A percentile compares a stretch with the other conserved stretches of the same genome.
phyloP scores from a whole-genome alignment of 768 basidiomycete genomes.

The Pleurotus pulmonarius region DNA sequence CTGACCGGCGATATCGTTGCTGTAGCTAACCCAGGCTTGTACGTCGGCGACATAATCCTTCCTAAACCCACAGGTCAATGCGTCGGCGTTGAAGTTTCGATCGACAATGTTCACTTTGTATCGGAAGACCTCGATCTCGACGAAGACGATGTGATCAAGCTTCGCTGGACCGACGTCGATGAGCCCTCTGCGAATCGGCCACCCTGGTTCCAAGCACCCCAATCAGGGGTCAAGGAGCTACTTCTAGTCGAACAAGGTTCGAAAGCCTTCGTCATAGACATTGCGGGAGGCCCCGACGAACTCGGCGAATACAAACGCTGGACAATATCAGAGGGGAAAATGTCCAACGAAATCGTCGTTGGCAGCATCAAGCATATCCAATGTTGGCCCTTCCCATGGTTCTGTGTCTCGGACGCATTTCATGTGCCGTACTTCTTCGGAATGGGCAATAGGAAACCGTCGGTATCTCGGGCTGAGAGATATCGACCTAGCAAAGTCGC shows the following conservation, averaged over 20 bases:
- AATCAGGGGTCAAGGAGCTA: slow-evolving; percentile 35
- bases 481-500: slow-evolving; percentile 40
- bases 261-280: slow-evolving; percentile 46
- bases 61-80: slow-evolving; percentile 22
- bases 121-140: slow-evolving; percentile 45
- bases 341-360: slow-evolving; percentile 54
- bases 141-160: slow-evolving; percentile 32
- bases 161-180: slow-evolving; percentile 42
- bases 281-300: slow-evolving; percentile 41
- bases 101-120: slow-evolving; percentile 48
- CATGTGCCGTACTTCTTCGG: background rate
- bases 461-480: slow-evolving; percentile 5
- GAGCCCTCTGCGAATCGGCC: background rate
- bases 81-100: slow-evolving; percentile 23
- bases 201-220: background rate
- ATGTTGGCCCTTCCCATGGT: slow-evolving; percentile 1
- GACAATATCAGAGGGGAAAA: slow-evolving; percentile 50
- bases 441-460: background rate
- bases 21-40: slow-evolving; percentile 60
- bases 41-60: slow-evolving; percentile 56
- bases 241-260: slow-evolving; percentile 58
- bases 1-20: slow-evolving; percentile 65
- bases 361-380: slow-evolving; percentile 21
- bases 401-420: background rate
- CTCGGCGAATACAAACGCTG: slow-evolving; percentile 44